Evolutionary conservation across 305 asterid species (phyloP).

Genomic region (Fraxinus latifolia): DNA sequence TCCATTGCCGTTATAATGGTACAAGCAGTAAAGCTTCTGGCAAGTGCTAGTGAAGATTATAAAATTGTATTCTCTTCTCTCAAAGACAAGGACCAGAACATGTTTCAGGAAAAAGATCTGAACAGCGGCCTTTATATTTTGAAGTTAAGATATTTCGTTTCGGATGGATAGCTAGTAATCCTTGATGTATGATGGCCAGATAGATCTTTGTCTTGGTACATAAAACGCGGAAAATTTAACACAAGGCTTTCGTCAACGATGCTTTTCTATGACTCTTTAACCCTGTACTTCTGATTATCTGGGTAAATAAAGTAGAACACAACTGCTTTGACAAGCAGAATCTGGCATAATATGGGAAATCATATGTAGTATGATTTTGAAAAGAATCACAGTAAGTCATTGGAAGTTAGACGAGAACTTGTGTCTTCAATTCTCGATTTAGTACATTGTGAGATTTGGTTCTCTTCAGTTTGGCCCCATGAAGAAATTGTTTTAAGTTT

Average conservation of each 20-base stretch:
- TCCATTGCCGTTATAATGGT: constrained; percentile 14
- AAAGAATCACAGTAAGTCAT: not conserved
- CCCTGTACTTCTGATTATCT: not conserved
- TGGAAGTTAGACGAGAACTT: not conserved
- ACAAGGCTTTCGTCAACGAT: not conserved
- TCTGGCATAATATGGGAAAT: not conserved
- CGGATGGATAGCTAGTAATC: not conserved
- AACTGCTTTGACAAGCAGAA: not conserved
- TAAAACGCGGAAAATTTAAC: not conserved
- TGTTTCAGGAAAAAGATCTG: not conserved
- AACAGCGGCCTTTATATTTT: not conserved
- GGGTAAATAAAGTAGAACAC: not conserved
- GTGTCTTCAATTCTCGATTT: not conserved
- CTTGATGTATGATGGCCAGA: not conserved
- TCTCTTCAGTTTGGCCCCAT: not conserved
- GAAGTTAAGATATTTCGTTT: not conserved
- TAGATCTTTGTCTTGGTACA: not conserved
- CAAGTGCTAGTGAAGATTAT: not conserved
- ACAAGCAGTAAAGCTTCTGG: not conserved
- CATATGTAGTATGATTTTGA: not conserved
- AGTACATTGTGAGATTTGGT: not conserved
- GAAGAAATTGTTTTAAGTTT: not conserved
- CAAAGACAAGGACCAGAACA: not conserved
- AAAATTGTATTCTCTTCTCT: not conserved
- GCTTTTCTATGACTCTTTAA: not conserved